phyloP scores from a whole-genome alignment of 768 basidiomycete species.

The Daedaleopsis nitida region DNA sequence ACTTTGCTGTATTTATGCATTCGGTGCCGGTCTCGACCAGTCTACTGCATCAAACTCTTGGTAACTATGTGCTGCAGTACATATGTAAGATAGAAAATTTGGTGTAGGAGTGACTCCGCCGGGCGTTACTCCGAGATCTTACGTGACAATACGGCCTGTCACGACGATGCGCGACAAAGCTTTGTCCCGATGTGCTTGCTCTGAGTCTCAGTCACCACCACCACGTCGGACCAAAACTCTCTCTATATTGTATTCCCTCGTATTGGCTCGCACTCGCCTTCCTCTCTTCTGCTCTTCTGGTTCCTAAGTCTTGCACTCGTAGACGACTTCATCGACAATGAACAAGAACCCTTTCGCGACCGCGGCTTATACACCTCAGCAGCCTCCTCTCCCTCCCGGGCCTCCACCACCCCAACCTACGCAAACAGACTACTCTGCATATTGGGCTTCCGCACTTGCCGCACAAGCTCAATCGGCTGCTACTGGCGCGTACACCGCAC shows the following conservation, averaged over 20 bases:
- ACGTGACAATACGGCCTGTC: not conserved
- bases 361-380: conserved; percentile 66
- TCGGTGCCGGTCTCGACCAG: too few relatives aligned
- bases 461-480: conserved; percentile 49
- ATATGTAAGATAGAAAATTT: not conserved
- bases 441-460: conserved; percentile 66
- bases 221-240: conserved; percentile 3
- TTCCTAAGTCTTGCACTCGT: not conserved
- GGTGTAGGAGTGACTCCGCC: not conserved
- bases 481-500: conserved; percentile 57
- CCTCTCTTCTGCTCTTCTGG: not conserved
- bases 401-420: conserved; percentile 70
- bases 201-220: conserved; percentile 1
- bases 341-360: conserved; percentile 85
- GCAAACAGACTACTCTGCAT: conserved; percentile 75
- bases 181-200: not conserved
- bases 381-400: conserved; percentile 80
- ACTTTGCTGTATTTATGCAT: too few relatives aligned
- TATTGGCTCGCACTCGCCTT: not conserved
- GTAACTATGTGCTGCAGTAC: too few relatives aligned
- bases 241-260: conserved; percentile 2
- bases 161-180: not conserved
- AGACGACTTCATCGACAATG: conserved; percentile 43
- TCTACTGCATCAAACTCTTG: too few relatives aligned
- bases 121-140: not conserved